Evolutionary conservation across 148 eudicot species (phyloP).

Genomic region (Chenopodium quinoa): DNA sequence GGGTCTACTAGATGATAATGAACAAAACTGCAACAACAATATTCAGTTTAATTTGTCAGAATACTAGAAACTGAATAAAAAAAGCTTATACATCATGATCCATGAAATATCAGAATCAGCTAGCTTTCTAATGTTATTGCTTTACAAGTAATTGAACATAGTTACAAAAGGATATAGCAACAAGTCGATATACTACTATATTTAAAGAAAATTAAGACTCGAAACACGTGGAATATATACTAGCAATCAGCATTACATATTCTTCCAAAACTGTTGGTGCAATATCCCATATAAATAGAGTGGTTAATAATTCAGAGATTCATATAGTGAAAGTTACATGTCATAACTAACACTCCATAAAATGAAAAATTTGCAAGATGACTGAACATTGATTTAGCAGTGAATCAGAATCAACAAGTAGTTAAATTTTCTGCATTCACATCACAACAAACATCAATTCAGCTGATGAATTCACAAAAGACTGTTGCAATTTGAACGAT

Average conservation of each 20-base stretch:
- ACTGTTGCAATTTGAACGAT: not conserved
- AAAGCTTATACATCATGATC: constrained; percentile 2
- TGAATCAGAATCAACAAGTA: not conserved
- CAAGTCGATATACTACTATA: not conserved
- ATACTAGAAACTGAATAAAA: not conserved
- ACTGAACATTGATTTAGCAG: constrained; percentile 2
- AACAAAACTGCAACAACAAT: constrained; percentile 31
- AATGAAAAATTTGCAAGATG: not conserved
- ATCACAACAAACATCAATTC: constrained; percentile 1
- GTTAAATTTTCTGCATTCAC: not conserved
- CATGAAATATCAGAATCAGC: not conserved
- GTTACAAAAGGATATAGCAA: constrained; percentile 4
- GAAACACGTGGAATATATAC: not conserved
- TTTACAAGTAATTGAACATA: constrained; percentile 10
- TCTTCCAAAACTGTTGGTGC: not conserved
- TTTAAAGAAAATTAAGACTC: not conserved
- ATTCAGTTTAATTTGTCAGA: constrained; percentile 9
- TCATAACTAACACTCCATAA: too few species aligned
- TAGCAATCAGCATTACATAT: not conserved
- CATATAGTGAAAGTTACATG: not conserved
- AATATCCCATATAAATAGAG: too few species aligned
- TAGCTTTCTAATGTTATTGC: not conserved
- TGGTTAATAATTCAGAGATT: not conserved
- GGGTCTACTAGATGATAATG: constrained; percentile 42
- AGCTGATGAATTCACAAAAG: not conserved